Evolutionary conservation across 148 eudicot genomes (phyloP), one percentile per base, ranked within the genome.

Genomic region (Beta vulgaris): DNA sequence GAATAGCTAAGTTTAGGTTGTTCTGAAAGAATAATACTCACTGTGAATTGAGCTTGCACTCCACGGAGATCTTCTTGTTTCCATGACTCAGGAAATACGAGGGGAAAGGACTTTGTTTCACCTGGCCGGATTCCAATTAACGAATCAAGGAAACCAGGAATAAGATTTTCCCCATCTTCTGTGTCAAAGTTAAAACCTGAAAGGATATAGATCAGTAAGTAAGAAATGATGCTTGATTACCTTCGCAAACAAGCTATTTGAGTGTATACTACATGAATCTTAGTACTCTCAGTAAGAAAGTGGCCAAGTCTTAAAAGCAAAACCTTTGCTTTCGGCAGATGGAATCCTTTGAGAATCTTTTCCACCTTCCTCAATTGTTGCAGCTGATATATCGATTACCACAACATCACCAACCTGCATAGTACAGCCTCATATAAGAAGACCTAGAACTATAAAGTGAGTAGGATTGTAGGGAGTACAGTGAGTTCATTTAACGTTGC

Each of bases 251-350:
- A 57, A 16, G 58, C n/a, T 72, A 15, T 21, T 3, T 28, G 23
- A 19, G 28, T 12, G 28, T 2, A 14, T 28, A 67, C 28, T 21
- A 36, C n/a, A n/a, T n/a, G n/a, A n/a, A n/a, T n/a, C 46, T 21
- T 26, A 57, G 54, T 66, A 76, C 19, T 32, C 34, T 3, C 35
- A 40, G 9, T 32, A 53, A 70, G 57, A 73, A 21, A 62, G 34
- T 32, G 19, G 36, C 21, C 51, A 46, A 76, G 69, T 76, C 16
- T 43, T 51, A 74, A 62, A 71, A 64, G 39, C 37, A 79, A 76
- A 46, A 92, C 99, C 99, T 92, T 89, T 92, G 80, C 91, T 91
- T 87, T 92, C 99, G 58, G 98, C 97, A 82, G 98, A 89, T 73
- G 99, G 99, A 68, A 96, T 91, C 0, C 58, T 87, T 87, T 92